These are phyloP conservation scores for Aspergillus diversus DNA, from an alignment of 495 filamentous ascomycete genomes.

Conservation along the genomic window DNA sequence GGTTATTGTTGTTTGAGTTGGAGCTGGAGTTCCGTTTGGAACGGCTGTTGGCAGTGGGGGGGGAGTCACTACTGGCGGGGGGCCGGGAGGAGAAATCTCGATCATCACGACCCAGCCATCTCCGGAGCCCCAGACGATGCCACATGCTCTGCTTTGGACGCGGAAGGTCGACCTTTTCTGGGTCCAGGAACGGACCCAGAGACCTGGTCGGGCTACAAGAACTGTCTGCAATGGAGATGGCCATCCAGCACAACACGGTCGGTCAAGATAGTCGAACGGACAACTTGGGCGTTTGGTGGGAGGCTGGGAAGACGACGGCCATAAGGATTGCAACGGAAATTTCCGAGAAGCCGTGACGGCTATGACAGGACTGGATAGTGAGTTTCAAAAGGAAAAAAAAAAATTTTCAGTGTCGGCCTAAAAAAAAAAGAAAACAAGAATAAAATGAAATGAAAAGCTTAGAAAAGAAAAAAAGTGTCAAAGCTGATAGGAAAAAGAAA, in stretches of 20 bases:
- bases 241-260: slow-evolving; percentile 42
- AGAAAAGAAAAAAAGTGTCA: slow-evolving; percentile 3
- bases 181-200: slow-evolving; percentile 39
- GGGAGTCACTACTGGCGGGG: slow-evolving; percentile 12
- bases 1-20: slow-evolving; percentile 23
- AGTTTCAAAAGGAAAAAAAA: not conserved
- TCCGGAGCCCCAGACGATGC: slow-evolving; percentile 49
- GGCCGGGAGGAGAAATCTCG: slow-evolving; percentile 37
- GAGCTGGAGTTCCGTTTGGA: slow-evolving; percentile 25
- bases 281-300: slow-evolving; percentile 41
- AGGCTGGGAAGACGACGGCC: slow-evolving; percentile 38
- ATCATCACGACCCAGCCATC: slow-evolving; percentile 55
- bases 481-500: not conserved
- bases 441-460: slow-evolving; percentile 2
- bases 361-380: slow-evolving; percentile 1
- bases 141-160: slow-evolving; percentile 56
- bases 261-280: slow-evolving; percentile 27
- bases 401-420: slow-evolving; percentile 3
- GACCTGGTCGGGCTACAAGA: slow-evolving; percentile 43
- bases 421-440: slow-evolving; percentile 5
- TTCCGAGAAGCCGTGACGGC: slow-evolving; percentile 15
- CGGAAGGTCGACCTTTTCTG: slow-evolving; percentile 36
- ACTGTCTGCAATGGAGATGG: slow-evolving; percentile 49
- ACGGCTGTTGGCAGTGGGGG: slow-evolving; percentile 27
- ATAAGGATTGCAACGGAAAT: slow-evolving; percentile 39